These are phyloP conservation scores for Melanogaster broomeanus DNA, from an alignment of 768 basidiomycete species.

Conservation along the genomic window DNA sequence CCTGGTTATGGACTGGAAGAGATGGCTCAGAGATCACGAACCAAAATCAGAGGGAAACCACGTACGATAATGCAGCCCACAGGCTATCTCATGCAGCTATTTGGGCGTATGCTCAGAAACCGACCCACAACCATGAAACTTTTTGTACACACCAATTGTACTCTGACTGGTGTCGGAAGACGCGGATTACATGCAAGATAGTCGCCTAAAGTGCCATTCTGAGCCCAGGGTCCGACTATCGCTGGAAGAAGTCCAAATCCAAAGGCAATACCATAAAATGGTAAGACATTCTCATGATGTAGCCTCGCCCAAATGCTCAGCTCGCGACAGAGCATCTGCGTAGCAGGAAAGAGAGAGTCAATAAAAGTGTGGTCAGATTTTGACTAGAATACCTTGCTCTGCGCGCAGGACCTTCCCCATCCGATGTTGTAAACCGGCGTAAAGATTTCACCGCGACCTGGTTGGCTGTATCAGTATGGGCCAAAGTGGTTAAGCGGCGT, in stretches of 20 bases:
- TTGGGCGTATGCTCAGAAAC: slow-evolving; percentile 16
- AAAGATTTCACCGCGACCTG: neutral
- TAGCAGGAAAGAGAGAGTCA: neutral
- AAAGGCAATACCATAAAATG: slow-evolving; percentile 36
- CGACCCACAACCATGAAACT: slow-evolving; percentile 23
- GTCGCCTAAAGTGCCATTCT: slow-evolving; percentile 14
- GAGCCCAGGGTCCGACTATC: slow-evolving; percentile 20
- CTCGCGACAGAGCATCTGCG: slow-evolving; percentile 25
- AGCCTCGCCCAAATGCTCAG: slow-evolving; percentile 40
- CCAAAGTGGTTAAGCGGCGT: neutral
- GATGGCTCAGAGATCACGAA: no score
- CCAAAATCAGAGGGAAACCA: neutral
- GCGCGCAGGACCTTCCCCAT: neutral
- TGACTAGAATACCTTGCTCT: neutral
- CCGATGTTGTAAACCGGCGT: neutral
- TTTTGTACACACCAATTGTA: neutral
- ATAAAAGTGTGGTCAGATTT: neutral
- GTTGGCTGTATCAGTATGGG: neutral
- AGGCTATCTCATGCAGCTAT: slow-evolving; percentile 7
- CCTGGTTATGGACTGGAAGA: no score
- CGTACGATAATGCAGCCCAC: neutral
- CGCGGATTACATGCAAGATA: slow-evolving; percentile 8
- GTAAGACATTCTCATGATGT: slow-evolving; percentile 40
- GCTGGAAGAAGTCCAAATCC: slow-evolving; percentile 19
- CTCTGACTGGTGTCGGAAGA: neutral